phyloP scores from a whole-genome alignment of 2,329 filamentous ascomycete genomes.

The Falciphora oryzae region DNA sequence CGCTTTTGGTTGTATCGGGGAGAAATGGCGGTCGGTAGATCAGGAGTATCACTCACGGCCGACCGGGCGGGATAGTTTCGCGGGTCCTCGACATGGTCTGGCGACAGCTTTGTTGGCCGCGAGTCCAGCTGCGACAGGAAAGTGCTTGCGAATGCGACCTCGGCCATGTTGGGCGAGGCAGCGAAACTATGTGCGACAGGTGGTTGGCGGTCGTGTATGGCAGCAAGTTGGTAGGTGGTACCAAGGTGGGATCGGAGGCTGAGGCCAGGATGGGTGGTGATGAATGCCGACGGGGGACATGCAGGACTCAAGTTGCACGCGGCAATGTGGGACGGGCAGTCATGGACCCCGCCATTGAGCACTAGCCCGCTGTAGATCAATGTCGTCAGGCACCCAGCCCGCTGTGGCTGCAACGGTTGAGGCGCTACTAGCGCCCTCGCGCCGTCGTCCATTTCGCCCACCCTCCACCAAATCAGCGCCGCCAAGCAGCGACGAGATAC shows the following conservation, averaged over 20 bases:
- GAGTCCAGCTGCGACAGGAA: conserved; percentile 78
- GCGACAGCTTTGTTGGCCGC: conserved; percentile 72
- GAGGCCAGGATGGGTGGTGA: not conserved
- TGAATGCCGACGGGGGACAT: not conserved
- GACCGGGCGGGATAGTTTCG: conserved; percentile 68
- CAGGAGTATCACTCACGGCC: conserved; percentile 53
- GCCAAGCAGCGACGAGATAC: not conserved
- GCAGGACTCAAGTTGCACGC: too few species aligned
- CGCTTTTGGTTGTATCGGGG: too few species aligned
- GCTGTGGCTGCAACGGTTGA: not conserved
- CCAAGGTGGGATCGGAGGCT: too few species aligned
- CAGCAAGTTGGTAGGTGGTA: not conserved
- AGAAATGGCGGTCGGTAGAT: not conserved
- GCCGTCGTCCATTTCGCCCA: too few species aligned
- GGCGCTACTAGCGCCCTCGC: not conserved
- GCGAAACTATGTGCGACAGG: not conserved
- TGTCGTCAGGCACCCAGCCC: not conserved
- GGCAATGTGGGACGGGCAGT: not conserved
- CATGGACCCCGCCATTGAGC: not conserved
- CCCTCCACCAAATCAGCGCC: not conserved
- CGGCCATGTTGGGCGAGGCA: conserved; percentile 53
- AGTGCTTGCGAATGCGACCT: conserved; percentile 75
- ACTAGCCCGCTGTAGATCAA: not conserved
- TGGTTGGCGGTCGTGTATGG: not conserved
- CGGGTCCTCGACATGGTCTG: conserved; percentile 86